Evolutionary conservation across 1,139 yeast species (phyloP).

Genomic region (Hansenula sp.): DNA sequence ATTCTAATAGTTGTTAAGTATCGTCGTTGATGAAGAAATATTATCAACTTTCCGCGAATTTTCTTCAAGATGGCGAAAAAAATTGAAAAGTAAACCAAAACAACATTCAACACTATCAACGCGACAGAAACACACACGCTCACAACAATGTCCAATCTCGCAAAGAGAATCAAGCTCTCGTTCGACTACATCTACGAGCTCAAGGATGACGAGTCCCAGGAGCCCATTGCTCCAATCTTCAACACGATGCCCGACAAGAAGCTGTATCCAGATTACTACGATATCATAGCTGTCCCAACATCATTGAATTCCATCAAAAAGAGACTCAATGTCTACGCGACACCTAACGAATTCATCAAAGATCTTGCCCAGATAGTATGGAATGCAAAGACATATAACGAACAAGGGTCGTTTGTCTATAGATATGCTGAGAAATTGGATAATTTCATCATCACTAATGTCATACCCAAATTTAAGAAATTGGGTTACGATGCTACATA

Average conservation of each 20-base stretch:
- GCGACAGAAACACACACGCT: not conserved
- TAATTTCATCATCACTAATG: constrained; percentile 46
- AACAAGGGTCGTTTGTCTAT: constrained; percentile 62
- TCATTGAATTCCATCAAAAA: constrained; percentile 68
- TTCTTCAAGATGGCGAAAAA: too few relatives aligned
- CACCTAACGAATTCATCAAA: constrained; percentile 63
- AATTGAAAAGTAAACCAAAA: not conserved
- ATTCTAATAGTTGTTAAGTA: too few relatives aligned
- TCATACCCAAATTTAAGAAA: constrained; percentile 46
- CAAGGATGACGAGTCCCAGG: constrained; percentile 34
- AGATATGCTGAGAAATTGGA: constrained; percentile 71
- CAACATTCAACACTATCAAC: not conserved
- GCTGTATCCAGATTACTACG: constrained; percentile 67
- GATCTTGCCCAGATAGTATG: constrained; percentile 83
- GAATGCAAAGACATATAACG: constrained; percentile 85
- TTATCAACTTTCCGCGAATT: too few relatives aligned
- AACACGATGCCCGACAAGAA: constrained; percentile 49
- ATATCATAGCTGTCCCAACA: constrained; percentile 66
- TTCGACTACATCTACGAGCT: constrained; percentile 41
- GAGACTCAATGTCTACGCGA: constrained; percentile 43
- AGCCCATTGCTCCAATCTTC: constrained; percentile 25
- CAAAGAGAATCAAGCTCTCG: constrained; percentile 34
- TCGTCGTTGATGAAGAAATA: too few relatives aligned
- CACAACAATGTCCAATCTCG: constrained; percentile 27
- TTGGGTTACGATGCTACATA: constrained; percentile 42